Evolutionary conservation across 768 basidiomycete species (phyloP), one percentile per base, ranked within the genome.

Genomic region (Agaricus subrufescens): DNA sequence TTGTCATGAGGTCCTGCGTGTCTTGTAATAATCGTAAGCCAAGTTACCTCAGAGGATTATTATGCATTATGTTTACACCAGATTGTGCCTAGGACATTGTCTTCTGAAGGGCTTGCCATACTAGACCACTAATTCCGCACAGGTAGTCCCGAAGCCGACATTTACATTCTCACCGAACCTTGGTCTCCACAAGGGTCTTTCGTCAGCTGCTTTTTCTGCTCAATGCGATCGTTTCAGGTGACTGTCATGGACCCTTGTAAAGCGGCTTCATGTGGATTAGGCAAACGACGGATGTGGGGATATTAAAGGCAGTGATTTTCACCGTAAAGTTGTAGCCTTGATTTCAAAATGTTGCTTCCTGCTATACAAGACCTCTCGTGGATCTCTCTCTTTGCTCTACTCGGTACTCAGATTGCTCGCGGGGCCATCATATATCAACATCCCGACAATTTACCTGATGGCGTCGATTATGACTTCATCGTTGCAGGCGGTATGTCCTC

Each of bases 221-320:
- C 11, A 34, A 7, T 34, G 34, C 34, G 7, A 11, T 7, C 34
- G 34, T 11, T 34, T 34, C 40, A n/a, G 19, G 8, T 42, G 19
- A 42, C n/a, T n/a, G 12, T 12, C n/a, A 19, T 14, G 40, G 19
- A 42, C 12, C 40, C 34, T 34, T 11, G 40, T 42, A 12, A 42
- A 42, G n/a, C 15, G 10, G 40, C 11, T 34, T 11, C 11, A 11
- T 11, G 34, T 2, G 34, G 34, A 6, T 34, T 34, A 8, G 11
- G 34, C 34, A 11, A 34, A 7, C 3, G 11, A 11, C 34, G 19
- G 19, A 74, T 64, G 63, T 71, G 14, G 8, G 12, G 40, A 15
- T 42, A 42, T 42, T 73, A 42, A 42, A 42, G 40, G 15, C 7
- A 15, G 40, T 12, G 3, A n/a, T 12, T 40, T 40, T 12, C 15